Base-by-base conservation (phyloP, 2,329 filamentous ascomycete genomes). In the Fusarium transvaalense region DNA sequence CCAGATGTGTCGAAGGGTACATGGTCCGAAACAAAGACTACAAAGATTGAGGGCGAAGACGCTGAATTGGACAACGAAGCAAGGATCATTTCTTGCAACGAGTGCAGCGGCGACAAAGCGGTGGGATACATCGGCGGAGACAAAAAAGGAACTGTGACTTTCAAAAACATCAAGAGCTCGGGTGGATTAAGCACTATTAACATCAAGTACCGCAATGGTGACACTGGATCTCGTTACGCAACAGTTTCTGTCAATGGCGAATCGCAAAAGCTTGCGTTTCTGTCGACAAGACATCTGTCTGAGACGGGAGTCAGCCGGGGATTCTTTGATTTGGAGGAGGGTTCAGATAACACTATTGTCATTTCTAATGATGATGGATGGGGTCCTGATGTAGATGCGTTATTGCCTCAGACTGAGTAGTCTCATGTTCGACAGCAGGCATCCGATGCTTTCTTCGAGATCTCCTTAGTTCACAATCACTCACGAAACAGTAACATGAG, bases 41-140 rank as follows among this genome's bases (percentile, higher is more conserved):
- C 72, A 83, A 78, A 74, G 8, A 82, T 84, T 45, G 86, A 89
- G 72, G 87, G 82, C 29, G 87, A 89, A 71, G 64, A 77, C 0
- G 83, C 79, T 0, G 76, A 76, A 0, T 78, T 87, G 12, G 77
- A 78, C 0, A 80, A 81, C 48, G 83, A 80, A 6, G 85, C 88
- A 1, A 80, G 72, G 29, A 66, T 75, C 0, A 74, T 87, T 6
- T 74, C 78, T 1, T 91, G 88, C 75, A 77, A 78, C 0, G 80
- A 77, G 2, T 90, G 88, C 74, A 87, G 85, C 1, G 82, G 82
- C 3, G 74, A 77, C 3, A 74, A 78, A 2, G 78, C 83, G 0
- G 85, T 85, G 0, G 88, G 89, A 0, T 89, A 86, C 31, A 79
- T 86, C 5, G 88, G 88, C 1, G 86, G 86, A 0, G 75, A 79